Evolutionary conservation across 768 basidiomycete genomes (phyloP).

Genomic region (Mycena leptocephala): DNA sequence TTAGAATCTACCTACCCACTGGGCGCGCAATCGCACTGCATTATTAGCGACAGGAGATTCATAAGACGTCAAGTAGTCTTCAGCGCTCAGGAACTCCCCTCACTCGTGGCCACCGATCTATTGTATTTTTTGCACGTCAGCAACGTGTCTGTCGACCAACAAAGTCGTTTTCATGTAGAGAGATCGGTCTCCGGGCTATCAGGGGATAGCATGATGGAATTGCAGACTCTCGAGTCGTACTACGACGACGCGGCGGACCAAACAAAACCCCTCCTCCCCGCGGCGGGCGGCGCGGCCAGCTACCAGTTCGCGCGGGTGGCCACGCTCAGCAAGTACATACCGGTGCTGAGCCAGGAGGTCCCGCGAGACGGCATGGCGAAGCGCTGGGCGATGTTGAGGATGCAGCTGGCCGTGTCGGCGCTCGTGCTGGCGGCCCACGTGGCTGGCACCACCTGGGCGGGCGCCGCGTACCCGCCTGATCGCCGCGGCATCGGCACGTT

Average conservation of each 20-base stretch:
- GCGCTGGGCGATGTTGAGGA: not conserved
- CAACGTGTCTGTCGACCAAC: not conserved
- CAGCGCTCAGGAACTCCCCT: not conserved
- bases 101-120: too few relatives aligned
- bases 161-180: not conserved
- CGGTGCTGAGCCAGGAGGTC: not conserved
- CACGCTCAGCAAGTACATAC: slow-evolving; percentile 3
- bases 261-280: not conserved
- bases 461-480: not conserved
- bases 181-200: not conserved
- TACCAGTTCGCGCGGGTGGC: not conserved
- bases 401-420: not conserved
- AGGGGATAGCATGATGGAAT: not conserved
- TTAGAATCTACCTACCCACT: not conserved
- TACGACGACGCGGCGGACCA: not conserved
- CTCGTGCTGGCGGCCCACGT: not conserved
- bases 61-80: not conserved
- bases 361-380: not conserved
- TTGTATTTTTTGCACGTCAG: not conserved
- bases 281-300: not conserved
- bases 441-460: not conserved
- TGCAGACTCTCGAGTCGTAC: not conserved
- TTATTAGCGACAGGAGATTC: not conserved
- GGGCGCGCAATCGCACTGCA: too few relatives aligned
- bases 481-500: not conserved